Conservation (phyloP, 139 green algal genomes). For the Chlorella sorokiniana region DNA sequence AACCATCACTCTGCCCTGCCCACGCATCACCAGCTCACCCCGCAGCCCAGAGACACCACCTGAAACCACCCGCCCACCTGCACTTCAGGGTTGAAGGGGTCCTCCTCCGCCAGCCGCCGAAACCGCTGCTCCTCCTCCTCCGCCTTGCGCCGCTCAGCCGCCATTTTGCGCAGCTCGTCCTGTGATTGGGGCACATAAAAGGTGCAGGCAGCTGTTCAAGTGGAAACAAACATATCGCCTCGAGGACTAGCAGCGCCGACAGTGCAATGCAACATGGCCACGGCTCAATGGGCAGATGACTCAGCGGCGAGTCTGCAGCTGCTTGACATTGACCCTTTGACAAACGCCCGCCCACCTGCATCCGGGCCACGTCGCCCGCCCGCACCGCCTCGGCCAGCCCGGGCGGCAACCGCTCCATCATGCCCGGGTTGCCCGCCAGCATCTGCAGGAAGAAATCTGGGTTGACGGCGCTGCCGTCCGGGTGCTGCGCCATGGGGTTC, state of each 20-base stretch:
- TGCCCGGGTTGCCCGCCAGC: conserved; percentile 13
- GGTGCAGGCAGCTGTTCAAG: conserved; percentile 15
- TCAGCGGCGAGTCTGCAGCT: no score
- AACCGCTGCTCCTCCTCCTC: conserved; percentile 41
- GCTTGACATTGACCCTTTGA: no score
- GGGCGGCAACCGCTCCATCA: conserved; percentile 21
- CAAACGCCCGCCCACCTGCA: conserved; percentile 42
- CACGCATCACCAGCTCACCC: neutral
- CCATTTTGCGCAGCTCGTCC: conserved; percentile 30
- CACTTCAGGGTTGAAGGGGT: conserved; percentile 90
- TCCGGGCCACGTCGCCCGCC: neutral
- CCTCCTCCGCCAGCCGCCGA: conserved; percentile 65
- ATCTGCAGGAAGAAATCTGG: conserved; percentile 36
- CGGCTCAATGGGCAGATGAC: no score
- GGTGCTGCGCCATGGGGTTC: conserved; percentile 29
- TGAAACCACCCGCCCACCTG: conserved; percentile 52
- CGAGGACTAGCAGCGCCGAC: no score
- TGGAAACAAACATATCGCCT: neutral
- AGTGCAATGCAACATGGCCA: no score
- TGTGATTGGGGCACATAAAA: neutral
- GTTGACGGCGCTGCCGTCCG: conserved; percentile 40
- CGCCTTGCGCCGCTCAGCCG: conserved; percentile 34
- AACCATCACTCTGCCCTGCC: neutral
- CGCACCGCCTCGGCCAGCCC: conserved; percentile 18
- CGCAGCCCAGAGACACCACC: neutral